Base-by-base conservation (phyloP, 1,284 basidiomycete genomes). In the Trichosporon sp. region DNA sequence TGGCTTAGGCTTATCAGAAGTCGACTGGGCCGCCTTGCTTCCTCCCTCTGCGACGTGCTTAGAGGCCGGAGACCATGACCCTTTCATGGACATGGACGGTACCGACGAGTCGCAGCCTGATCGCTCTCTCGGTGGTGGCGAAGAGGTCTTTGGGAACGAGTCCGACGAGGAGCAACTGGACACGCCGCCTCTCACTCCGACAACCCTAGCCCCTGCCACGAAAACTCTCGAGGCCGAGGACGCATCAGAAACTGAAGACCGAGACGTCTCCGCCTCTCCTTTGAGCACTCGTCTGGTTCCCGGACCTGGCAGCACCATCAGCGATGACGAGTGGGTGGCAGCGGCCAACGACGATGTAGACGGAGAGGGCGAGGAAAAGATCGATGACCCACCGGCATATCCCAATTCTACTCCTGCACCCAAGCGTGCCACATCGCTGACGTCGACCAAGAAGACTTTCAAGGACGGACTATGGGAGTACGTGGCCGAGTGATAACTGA, bases 401-500 rank as follows among this genome's bases (percentile, higher is more conserved):
- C 32, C 56, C 2, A 21, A 13, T 23, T 25, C 32, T 0, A 16
- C 54, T 4, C 11, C 21, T 14, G 13, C n/a, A 16, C 19, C 16
- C 32, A 57, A 32, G 14, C 57, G 56, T 13, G 19, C 31, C 7
- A 3, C 56, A 4, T 27, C 56, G 13, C 21, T 32, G 9, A 9
- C 19, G 16, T 44, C 52, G 13, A 27, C 27, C 54, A 49, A 34
- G 31, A 36, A 56, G 46, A 62, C 52, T 19, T 68, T 68, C 46
- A 68, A 68, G 36, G 29, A 36, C 8, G 66, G 60, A 3, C 61
- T 68, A 2, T 68, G 66, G 66, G 59, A 63, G 66, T 68, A 56
- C 49, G 66, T 62, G 19, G 7, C 13, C 1, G 9, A 1, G 5
- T 10, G 16, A 10, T 9, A 16, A 3, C 13, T 14, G 5, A 21